phyloP scores from a whole-genome alignment of 2,329 filamentous ascomycete species.

The Neonectria faginata region DNA sequence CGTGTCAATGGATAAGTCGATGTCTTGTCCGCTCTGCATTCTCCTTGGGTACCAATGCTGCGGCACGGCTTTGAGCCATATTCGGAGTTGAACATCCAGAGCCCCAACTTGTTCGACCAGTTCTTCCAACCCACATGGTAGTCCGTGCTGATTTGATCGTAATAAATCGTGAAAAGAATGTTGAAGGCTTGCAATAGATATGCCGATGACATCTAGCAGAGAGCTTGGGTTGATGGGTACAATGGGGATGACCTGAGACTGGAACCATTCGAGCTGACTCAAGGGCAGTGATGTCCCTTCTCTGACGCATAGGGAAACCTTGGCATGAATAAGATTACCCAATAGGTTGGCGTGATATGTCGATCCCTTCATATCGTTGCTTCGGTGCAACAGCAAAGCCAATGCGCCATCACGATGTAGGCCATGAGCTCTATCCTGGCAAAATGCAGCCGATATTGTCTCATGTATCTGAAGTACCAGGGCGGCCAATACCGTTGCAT shows the following conservation, averaged over 20 bases:
- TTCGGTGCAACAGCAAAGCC: constrained; percentile 20
- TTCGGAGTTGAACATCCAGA: constrained; percentile 18
- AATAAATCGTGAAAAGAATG: background rate
- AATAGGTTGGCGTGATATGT: constrained; percentile 17
- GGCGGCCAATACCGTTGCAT: constrained; percentile 27
- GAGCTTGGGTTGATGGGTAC: constrained; percentile 29
- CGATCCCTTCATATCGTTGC: background rate
- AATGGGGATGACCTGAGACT: constrained; percentile 10
- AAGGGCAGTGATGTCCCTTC: background rate
- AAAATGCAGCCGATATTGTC: constrained; percentile 23
- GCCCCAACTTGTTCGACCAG: too few species aligned
- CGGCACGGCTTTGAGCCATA: constrained; percentile 19
- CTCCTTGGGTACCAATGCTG: constrained; percentile 1
- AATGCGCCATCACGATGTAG: constrained; percentile 31
- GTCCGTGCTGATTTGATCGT: too few species aligned
- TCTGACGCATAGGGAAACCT: constrained; percentile 15
- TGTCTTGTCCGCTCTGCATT: background rate
- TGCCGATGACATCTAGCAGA: constrained; percentile 24
- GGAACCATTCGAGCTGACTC: constrained; percentile 7
- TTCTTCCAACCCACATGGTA: too few species aligned
- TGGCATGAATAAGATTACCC: constrained; percentile 32
- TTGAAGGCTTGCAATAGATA: constrained; percentile 19
- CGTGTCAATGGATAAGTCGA: accelerated
- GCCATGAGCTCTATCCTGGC: background rate
- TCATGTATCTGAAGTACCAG: constrained; percentile 33